Percentiles rank a stretch among this genome's conserved stretches.
phyloP scores from a whole-genome alignment of 139 green algal genomes.

The Diplosphaera chodatii region DNA sequence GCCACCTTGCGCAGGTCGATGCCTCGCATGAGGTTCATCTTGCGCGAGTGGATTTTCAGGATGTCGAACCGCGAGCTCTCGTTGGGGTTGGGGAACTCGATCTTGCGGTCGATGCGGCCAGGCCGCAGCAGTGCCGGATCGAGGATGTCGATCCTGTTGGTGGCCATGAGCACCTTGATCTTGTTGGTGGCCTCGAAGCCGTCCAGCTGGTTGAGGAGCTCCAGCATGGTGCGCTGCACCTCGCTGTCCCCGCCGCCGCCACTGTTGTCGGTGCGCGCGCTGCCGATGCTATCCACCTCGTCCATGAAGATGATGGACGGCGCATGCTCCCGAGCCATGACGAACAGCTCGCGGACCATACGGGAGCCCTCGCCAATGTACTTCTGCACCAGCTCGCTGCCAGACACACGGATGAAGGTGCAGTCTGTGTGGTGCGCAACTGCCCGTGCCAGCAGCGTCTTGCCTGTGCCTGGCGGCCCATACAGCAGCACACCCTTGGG shows the following conservation, averaged over 20 bases:
- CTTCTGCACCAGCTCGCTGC: slow-evolving; percentile 98
- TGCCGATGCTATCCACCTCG: slow-evolving; percentile 98
- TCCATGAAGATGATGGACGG: slow-evolving; percentile 98
- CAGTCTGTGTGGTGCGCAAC: slow-evolving; percentile 99
- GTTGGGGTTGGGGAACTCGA: slow-evolving; percentile 98
- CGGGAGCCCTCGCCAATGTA: slow-evolving; percentile 99
- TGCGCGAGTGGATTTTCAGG: slow-evolving; percentile 87
- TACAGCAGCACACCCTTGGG: slow-evolving; percentile 94
- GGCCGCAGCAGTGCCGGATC: slow-evolving; percentile 93
- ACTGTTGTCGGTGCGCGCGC: slow-evolving; percentile 75
- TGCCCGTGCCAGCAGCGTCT: slow-evolving; percentile 82
- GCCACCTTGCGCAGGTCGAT: slow-evolving; percentile 94
- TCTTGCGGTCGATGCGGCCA: slow-evolving; percentile 98
- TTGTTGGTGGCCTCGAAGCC: slow-evolving; percentile 98
- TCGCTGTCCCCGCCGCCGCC: slow-evolving; percentile 90
- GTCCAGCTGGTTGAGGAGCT: slow-evolving; percentile 99
- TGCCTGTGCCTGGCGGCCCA: slow-evolving; percentile 82
- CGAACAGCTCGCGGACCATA: slow-evolving; percentile 99
- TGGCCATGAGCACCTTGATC: slow-evolving; percentile 99
- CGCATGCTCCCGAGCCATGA: slow-evolving; percentile 98
- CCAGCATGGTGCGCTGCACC: slow-evolving; percentile 99
- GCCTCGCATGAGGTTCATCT: slow-evolving; percentile 90
- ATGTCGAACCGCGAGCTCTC: slow-evolving; percentile 90
- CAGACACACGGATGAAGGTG: slow-evolving; percentile 98
- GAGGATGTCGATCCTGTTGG: slow-evolving; percentile 99